Evolutionary conservation across 495 filamentous ascomycete species (phyloP).

Genomic region (Annulohypoxylon maeteangense): DNA sequence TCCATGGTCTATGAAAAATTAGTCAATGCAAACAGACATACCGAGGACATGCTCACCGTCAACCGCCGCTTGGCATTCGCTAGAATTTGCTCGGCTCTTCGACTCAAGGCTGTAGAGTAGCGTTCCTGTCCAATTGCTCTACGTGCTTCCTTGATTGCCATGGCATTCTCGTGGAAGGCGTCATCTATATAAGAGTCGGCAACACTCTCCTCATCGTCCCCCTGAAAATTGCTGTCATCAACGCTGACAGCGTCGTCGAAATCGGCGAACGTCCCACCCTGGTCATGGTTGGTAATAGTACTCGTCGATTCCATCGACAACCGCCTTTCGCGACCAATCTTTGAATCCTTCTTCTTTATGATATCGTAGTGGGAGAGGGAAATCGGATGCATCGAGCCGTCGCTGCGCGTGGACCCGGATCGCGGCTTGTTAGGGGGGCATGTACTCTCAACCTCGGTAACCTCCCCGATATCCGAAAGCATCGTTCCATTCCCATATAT

Average conservation of each 20-base stretch:
- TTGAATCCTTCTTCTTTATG: constrained; percentile 54
- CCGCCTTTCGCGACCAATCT: constrained; percentile 52
- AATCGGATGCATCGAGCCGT: constrained; percentile 32
- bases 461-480: constrained; percentile 80
- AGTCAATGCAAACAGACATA: constrained; percentile 8
- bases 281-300: constrained; percentile 61
- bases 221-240: constrained; percentile 67
- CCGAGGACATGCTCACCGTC: constrained; percentile 68
- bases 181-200: constrained; percentile 62
- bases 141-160: constrained; percentile 22
- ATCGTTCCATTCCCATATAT: constrained; percentile 71
- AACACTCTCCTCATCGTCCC: constrained; percentile 68
- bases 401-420: constrained; percentile 40
- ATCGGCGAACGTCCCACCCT: constrained; percentile 59
- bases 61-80: constrained; percentile 90
- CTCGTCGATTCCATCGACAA: constrained; percentile 60
- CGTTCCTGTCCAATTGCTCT: constrained; percentile 30
- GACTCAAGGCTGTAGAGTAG: constrained; percentile 79
- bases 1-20: constrained; percentile 79
- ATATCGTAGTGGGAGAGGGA: constrained; percentile 44
- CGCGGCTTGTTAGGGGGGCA: constrained; percentile 39
- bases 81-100: constrained; percentile 85
- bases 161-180: constrained; percentile 33
- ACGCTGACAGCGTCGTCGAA: constrained; percentile 67
- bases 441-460: constrained; percentile 68